A percentile compares a stretch with the other conserved stretches of the same genome.
Evolutionary conservation across 352 stramenopile species (phyloP).

Genomic region (Globisporangium ultimum): DNA sequence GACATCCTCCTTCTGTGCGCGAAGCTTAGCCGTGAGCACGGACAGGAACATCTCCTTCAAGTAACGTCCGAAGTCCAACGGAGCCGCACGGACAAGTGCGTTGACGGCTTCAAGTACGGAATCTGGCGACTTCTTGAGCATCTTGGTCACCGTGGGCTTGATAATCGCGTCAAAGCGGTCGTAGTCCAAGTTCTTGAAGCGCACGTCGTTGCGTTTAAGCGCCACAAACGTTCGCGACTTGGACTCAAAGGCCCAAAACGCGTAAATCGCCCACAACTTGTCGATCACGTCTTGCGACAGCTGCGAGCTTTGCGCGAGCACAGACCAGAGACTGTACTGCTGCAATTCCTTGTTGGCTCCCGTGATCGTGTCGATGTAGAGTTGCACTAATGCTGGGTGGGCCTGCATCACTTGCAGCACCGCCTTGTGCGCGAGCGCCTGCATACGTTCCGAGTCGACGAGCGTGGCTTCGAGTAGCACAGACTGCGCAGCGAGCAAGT

Average conservation of each 20-base stretch:
- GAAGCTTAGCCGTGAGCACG: slow-evolving; percentile 71
- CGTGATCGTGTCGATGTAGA: slow-evolving; percentile 37
- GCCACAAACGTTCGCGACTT: slow-evolving; percentile 48
- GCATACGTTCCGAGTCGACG: slow-evolving; percentile 35
- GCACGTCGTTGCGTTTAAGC: slow-evolving; percentile 34
- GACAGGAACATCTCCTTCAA: slow-evolving; percentile 59
- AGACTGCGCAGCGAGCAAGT: slow-evolving; percentile 48
- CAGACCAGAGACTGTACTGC: slow-evolving; percentile 64
- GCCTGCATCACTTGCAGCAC: slow-evolving; percentile 43
- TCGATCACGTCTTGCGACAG: slow-evolving; percentile 34
- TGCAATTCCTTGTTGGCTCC: slow-evolving; percentile 32
- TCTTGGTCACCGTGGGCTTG: slow-evolving; percentile 60
- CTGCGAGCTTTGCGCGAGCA: slow-evolving; percentile 27
- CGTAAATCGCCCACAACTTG: slow-evolving; percentile 52
- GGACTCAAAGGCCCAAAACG: slow-evolving; percentile 76
- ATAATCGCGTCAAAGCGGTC: slow-evolving; percentile 66
- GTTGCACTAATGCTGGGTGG: slow-evolving; percentile 32
- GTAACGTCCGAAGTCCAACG: slow-evolving; percentile 69
- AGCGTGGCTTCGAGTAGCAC: slow-evolving; percentile 56
- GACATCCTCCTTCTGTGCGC: slow-evolving; percentile 81
- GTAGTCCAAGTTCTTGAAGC: slow-evolving; percentile 51
- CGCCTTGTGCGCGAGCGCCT: slow-evolving; percentile 39
- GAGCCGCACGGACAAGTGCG: slow-evolving; percentile 41
- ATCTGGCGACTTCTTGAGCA: slow-evolving; percentile 84
- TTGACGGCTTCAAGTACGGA: slow-evolving; percentile 59